phyloP scores from a whole-genome alignment of 176 grass and related monocot genomes.

The Panicum miliaceum region DNA sequence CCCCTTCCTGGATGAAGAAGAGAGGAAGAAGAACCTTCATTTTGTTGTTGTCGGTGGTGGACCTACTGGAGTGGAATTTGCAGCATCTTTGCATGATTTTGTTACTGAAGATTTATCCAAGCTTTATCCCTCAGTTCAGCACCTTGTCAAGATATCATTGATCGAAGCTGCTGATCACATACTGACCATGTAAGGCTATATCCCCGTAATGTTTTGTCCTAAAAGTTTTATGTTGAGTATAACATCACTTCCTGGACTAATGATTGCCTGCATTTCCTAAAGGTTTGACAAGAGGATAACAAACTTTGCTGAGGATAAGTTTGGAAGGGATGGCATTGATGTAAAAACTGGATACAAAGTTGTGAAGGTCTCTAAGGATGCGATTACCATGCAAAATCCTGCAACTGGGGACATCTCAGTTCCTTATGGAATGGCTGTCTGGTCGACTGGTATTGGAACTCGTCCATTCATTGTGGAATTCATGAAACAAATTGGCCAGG shows the following conservation, averaged over 20 bases:
- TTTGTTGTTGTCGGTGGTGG: conserved; percentile 96
- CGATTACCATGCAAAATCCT: conserved; percentile 79
- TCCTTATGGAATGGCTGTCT: conserved; percentile 96
- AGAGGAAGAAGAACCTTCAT: conserved; percentile 91
- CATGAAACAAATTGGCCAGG: conserved; percentile 99
- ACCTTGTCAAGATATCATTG: conserved; percentile 91
- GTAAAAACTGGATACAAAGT: conserved; percentile 96
- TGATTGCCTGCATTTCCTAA: conserved; percentile 9
- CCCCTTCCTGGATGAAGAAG: conserved; percentile 74
- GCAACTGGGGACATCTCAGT: conserved; percentile 61
- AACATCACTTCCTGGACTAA: conserved; percentile 28
- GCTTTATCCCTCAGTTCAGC: conserved; percentile 75
- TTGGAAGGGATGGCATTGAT: conserved; percentile 90
- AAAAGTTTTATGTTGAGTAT: neutral
- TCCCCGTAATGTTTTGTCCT: neutral
- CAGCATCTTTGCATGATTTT: conserved; percentile 91
- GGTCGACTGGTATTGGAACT: conserved; percentile 93
- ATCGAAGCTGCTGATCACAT: conserved; percentile 93
- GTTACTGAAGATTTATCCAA: conserved; percentile 87
- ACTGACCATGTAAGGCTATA: conserved; percentile 76
- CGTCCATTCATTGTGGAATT: conserved; percentile 86
- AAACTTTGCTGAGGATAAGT: conserved; percentile 90
- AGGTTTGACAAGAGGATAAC: conserved; percentile 99
- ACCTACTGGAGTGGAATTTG: conserved; percentile 96
- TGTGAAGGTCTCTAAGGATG: conserved; percentile 79